Conservation (phyloP, 352 stramenopile species). For the Nothophytophthora sp. region DNA sequence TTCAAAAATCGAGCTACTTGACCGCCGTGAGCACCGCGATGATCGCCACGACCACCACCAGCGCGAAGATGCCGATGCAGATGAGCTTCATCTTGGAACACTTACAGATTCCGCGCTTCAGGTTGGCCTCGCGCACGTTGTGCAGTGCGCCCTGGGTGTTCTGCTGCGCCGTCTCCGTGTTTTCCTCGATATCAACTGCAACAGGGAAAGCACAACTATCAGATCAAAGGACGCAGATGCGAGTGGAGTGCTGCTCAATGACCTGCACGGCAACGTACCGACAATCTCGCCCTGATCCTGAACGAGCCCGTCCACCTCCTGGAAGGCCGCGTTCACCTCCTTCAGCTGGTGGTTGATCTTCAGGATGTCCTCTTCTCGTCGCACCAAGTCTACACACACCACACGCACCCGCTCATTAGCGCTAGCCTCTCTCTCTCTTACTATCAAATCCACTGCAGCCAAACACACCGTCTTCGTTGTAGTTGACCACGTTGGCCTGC, state of each 20-base stretch:
- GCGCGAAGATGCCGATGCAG: conserved; percentile 46
- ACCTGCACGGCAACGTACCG: too few relatives aligned
- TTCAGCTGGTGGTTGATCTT: conserved; percentile 75
- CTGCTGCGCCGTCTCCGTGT: conserved; percentile 47
- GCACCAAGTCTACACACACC: conserved; percentile 41
- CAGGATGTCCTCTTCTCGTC: conserved; percentile 68
- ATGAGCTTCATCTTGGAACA: conserved; percentile 69
- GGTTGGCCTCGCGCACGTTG: conserved; percentile 59
- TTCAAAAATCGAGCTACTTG: conserved; percentile 16
- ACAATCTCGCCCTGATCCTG: conserved; percentile 69
- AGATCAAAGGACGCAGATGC: too few relatives aligned
- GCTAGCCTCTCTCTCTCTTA: background rate
- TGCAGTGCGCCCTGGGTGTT: conserved; percentile 49
- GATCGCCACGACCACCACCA: conserved; percentile 50
- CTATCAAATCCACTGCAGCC: background rate
- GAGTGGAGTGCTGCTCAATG: too few relatives aligned
- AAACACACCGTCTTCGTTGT: conserved; percentile 64
- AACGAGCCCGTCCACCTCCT: conserved; percentile 64
- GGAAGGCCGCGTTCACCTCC: conserved; percentile 67
- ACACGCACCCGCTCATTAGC: conserved; percentile 8
- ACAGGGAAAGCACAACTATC: too few relatives aligned
- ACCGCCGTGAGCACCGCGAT: conserved; percentile 44
- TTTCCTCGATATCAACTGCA: conserved; percentile 60
- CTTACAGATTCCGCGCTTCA: conserved; percentile 46
- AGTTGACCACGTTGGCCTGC: conserved; percentile 59